phyloP scores from a whole-genome alignment of 2,329 filamentous ascomycete genomes.

The Gnomoniopsis smithogilvyi region DNA sequence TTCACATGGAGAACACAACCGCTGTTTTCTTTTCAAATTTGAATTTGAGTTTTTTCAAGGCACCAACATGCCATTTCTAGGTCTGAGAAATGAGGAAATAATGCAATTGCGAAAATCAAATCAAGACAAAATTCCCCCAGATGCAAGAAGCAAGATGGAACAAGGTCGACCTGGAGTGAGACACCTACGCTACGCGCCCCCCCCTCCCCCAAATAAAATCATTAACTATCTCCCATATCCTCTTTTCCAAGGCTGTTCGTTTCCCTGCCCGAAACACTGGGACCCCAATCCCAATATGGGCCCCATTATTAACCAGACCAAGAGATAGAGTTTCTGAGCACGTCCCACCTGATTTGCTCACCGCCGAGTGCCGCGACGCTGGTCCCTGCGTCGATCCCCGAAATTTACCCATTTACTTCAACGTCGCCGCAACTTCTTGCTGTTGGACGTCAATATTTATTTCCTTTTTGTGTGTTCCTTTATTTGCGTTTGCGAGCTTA shows the following conservation, averaged over 20 bases:
- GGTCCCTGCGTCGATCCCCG: conserved; percentile 14
- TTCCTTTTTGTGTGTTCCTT: neutral
- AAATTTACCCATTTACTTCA: conserved; percentile 11
- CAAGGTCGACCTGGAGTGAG: neutral
- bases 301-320: neutral
- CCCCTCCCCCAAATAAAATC: neutral
- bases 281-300: neutral
- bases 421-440: conserved; percentile 7
- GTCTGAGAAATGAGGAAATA: too few relatives aligned
- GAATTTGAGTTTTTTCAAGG: too few relatives aligned
- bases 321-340: conserved; percentile 3
- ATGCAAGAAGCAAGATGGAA: neutral
- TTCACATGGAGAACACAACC: too few relatives aligned
- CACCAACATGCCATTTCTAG: too few relatives aligned
- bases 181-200: neutral
- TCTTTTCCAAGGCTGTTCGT: neutral
- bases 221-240: neutral
- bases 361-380: conserved; percentile 14
- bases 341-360: conserved; percentile 1
- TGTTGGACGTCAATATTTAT: neutral
- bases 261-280: neutral
- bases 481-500: neutral
- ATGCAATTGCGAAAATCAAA: too few relatives aligned
- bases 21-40: too few relatives aligned
- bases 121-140: neutral